Evolutionary conservation across 495 filamentous ascomycete genomes (phyloP).

Genomic region (Emericellopsis terricola): DNA sequence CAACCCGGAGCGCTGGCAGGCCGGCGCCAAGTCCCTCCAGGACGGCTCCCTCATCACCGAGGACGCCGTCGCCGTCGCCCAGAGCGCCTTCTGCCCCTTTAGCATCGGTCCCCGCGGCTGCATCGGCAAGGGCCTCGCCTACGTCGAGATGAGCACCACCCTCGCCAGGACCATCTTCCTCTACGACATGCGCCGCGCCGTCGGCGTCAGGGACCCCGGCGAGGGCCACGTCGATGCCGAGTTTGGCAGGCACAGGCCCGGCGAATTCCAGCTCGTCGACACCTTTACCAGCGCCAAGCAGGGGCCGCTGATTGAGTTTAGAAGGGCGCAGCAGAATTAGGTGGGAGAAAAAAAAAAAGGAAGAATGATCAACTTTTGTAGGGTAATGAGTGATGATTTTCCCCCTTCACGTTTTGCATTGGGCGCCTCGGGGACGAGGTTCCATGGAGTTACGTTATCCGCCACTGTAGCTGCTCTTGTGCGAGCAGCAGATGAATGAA

Average conservation of each 20-base stretch:
- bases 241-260: constrained; percentile 24
- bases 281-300: constrained; percentile 38
- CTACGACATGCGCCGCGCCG: constrained; percentile 27
- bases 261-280: constrained; percentile 37
- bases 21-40: constrained; percentile 7
- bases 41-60: constrained; percentile 8
- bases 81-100: constrained; percentile 39
- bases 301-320: constrained; percentile 39
- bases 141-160: constrained; percentile 30
- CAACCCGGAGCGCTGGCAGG: constrained; percentile 37
- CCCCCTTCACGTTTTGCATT: too few species aligned
- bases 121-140: constrained; percentile 40
- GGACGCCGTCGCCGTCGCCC: constrained; percentile 20
- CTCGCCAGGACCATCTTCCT: constrained; percentile 27
- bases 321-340: constrained; percentile 7
- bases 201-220: constrained; percentile 20
- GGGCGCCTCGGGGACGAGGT: too few species aligned
- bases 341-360: too few species aligned
- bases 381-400: too few species aligned
- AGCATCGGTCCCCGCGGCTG: constrained; percentile 36
- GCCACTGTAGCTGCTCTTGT: too few species aligned
- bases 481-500: too few species aligned
- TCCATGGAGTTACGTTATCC: too few species aligned
- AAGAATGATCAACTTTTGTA: too few species aligned
- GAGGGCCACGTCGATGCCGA: constrained; percentile 20